Evolutionary conservation across 768 basidiomycete genomes (phyloP), one percentile per base, ranked within the genome.

Genomic region (Tricholoma terreum): DNA sequence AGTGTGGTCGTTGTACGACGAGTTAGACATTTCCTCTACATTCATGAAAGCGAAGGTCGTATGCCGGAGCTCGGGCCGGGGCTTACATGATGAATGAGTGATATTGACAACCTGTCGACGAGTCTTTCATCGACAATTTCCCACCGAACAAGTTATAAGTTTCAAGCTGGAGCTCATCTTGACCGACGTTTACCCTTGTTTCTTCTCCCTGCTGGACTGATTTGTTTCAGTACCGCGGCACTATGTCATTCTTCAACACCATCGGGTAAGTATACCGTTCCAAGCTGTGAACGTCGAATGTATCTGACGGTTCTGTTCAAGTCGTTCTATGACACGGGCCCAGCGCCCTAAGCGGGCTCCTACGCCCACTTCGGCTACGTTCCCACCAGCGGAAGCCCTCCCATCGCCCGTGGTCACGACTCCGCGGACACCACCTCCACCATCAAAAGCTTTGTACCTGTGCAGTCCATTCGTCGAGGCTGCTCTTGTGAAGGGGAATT

Each of bases 381-480:
- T 83, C 58, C 73, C 80, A 2, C 77, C 78, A 9, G 67, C 73
- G 12, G 80, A 81, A 43, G 65, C 71, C 6, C 76, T 77, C 2
- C 67, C 76, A 3, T 77, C 80, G 11, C 79, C 80, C 6, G 62
- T 59, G 31, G 58, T 69, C 9, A 53, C 70, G 22, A 64, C 66
- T 30, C 67, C 72, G 36, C 24, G 24, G 24, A 27, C 24, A 27
- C 45, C 45, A 4, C 43, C 46, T n/a, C 14, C 43, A 24, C 43
- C 43, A 0, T 19, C 17, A 21, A 91, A 89, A 63, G 85, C 91
- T 4, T 75, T 98, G 24, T 97, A 95, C 71, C 80, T 98, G 8
- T 94, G 90, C 73, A 91, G 91, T 63, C 96, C 96, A 3, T 99
- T 99, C 69, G 94, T 96, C 52, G 95, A 97, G 68, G 93, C 95